Base-by-base conservation (phyloP, 371 early-diverging fungal species). In the Mortierella sp. region DNA sequence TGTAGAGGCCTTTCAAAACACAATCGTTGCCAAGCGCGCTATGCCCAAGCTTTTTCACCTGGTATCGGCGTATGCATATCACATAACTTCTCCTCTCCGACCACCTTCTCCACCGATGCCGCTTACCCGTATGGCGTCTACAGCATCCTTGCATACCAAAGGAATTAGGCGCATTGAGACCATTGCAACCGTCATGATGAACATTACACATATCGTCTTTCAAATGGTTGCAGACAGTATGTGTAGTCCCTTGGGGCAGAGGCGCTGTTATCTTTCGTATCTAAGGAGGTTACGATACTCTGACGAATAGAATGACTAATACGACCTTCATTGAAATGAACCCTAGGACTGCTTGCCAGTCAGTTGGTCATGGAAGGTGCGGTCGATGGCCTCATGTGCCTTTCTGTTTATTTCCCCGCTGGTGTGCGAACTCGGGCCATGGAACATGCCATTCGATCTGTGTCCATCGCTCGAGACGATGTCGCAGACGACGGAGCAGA, bases 221-320 rank as follows among this genome's bases (percentile, higher is more conserved):
- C 78, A 65, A 19, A 69, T 70, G 70, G 65, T 76, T 9, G 56
- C 69, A 43, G 64, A 69, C 56, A 64, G 70, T 69, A 76, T 61
- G 78, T 61, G 6, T 41, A 41, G n/a, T n/a, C n/a, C n/a, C n/a
- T n/a, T n/a, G n/a, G n/a, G n/a, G n/a, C n/a, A n/a, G n/a, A n/a
- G n/a, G n/a, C 37, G n/a, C 27, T 49, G 24, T 28, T n/a, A 30
- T 44, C 27, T 42, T 19, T 30, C 8, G 1, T 15, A 8, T 43
- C 37, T 43, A n/a, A n/a, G n/a, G n/a, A n/a, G n/a, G n/a, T n/a
- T n/a, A n/a, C n/a, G n/a, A n/a, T n/a, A n/a, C n/a, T n/a, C n/a
- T n/a, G n/a, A n/a, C n/a, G n/a, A n/a, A n/a, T n/a, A n/a, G n/a
- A n/a, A n/a, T n/a, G n/a, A n/a, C n/a, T n/a, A n/a, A n/a, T n/a